These are phyloP conservation scores for Kockovaella imperatae DNA, from an alignment of 768 basidiomycete genomes.

Conservation along the genomic window DNA sequence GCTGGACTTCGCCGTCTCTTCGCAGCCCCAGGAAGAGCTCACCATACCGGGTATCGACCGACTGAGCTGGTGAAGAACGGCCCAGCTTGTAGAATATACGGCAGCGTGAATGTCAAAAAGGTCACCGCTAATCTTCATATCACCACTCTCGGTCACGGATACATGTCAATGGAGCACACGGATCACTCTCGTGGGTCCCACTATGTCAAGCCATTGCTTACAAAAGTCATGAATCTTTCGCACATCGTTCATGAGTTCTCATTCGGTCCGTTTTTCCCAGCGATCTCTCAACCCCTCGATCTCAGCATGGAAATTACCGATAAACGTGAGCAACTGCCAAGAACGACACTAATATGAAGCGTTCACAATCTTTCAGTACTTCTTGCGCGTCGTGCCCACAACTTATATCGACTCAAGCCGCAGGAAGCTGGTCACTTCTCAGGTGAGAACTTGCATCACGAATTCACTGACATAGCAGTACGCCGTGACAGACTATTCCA, in stretches of 20 bases:
- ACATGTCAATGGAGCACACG: conserved; percentile 75
- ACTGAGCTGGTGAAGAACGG: conserved; percentile 62
- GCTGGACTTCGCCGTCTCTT: conserved; percentile 32
- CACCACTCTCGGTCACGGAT: conserved; percentile 91
- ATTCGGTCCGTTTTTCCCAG: conserved; percentile 91
- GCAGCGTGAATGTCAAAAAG: conserved; percentile 73
- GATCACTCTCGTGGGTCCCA: conserved; percentile 65
- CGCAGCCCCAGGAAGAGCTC: conserved; percentile 12
- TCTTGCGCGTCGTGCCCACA: conserved; percentile 89
- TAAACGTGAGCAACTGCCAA: conserved; percentile 52
- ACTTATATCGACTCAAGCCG: conserved; percentile 55
- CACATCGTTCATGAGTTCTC: conserved; percentile 96
- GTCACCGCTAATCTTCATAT: conserved; percentile 93
- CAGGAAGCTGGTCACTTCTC: conserved; percentile 50
- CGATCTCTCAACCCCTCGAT: conserved; percentile 89
- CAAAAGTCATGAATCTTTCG: conserved; percentile 84
- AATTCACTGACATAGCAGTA: too few relatives aligned
- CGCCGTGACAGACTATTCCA: conserved; percentile 86
- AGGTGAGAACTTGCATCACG: conserved; percentile 19
- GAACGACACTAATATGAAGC: conserved; percentile 47
- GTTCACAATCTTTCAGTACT: conserved; percentile 89
- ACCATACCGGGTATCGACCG: conserved; percentile 54
- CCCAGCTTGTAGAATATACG: conserved; percentile 77
- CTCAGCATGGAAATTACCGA: conserved; percentile 70
- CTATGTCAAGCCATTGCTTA: neutral